Conservation (phyloP, 192 early-diverging fungal genomes). For the Coemansia sp. region DNA sequence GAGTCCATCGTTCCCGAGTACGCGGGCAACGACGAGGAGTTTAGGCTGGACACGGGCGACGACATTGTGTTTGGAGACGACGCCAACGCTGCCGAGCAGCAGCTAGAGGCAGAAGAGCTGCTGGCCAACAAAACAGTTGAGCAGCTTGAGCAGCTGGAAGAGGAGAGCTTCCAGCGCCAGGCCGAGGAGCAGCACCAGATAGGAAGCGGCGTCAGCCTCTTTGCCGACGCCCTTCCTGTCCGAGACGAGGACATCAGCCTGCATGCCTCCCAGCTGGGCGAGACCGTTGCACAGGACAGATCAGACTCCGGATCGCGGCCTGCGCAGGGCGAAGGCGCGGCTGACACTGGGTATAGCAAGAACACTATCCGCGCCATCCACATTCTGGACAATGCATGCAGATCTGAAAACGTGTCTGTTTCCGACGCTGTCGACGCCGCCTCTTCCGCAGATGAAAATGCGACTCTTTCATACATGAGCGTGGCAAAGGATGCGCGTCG, state of each 20-base stretch:
- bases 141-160: slow-evolving; percentile 47
- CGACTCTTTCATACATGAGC: slow-evolving; percentile 34
- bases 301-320: background rate
- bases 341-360: slow-evolving; percentile 55
- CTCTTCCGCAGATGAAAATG: background rate
- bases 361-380: slow-evolving; percentile 64
- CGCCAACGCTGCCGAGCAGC: slow-evolving; percentile 20
- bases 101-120: slow-evolving; percentile 25
- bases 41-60: slow-evolving; percentile 42
- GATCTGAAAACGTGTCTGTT: slow-evolving; percentile 20
- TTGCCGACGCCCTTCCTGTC: slow-evolving; percentile 28
- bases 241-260: slow-evolving; percentile 29
- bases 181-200: slow-evolving; percentile 27
- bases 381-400: slow-evolving; percentile 54
- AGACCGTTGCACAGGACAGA: slow-evolving; percentile 7
- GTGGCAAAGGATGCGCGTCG: slow-evolving; percentile 54
- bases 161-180: slow-evolving; percentile 50
- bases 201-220: slow-evolving; percentile 28
- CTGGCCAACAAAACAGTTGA: slow-evolving; percentile 48
- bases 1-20: slow-evolving; percentile 31
- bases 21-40: slow-evolving; percentile 18
- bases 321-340: background rate
- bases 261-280: slow-evolving; percentile 9
- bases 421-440: slow-evolving; percentile 10
- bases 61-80: slow-evolving; percentile 34